These are phyloP conservation scores for Kwoniella dejecticola DNA, from an alignment of 768 basidiomycete genomes.

Conservation along the genomic window DNA sequence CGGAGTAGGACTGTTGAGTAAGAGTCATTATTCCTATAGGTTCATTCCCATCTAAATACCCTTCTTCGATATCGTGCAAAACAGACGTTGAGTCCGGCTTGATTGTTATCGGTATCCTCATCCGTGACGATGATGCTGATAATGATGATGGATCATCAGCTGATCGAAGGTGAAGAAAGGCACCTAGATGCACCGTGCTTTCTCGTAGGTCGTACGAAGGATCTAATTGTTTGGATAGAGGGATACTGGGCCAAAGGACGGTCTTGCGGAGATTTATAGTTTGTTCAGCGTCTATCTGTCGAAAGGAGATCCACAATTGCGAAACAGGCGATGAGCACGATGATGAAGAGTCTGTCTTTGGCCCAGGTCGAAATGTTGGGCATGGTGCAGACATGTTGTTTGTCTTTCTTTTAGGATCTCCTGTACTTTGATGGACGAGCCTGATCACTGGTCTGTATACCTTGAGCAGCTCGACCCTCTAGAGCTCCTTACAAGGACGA, in stretches of 20 bases:
- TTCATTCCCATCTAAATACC: not conserved
- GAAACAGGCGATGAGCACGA: too few relatives aligned
- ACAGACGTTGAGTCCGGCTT: not conserved
- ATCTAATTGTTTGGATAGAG: constrained; percentile 14
- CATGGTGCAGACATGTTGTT: too few relatives aligned
- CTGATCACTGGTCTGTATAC: too few relatives aligned
- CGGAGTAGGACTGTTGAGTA: constrained; percentile 13
- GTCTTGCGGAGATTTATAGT: constrained; percentile 23
- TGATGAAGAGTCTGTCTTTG: too few relatives aligned
- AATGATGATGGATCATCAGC: not conserved
- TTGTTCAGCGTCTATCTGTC: constrained; percentile 8
- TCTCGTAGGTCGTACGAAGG: constrained; percentile 20
- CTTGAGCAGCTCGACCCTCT: too few relatives aligned
- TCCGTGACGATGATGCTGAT: too few relatives aligned
- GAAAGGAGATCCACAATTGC: constrained; percentile 4
- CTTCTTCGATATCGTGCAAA: not conserved
- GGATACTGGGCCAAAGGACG: constrained; percentile 33
- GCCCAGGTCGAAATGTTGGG: too few relatives aligned
- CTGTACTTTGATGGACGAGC: too few relatives aligned
- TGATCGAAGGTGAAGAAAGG: constrained; percentile 15
- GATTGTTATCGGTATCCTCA: too few relatives aligned
- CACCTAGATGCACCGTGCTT: constrained; percentile 33
- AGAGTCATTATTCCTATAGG: constrained; percentile 30
- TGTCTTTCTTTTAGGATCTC: too few relatives aligned
- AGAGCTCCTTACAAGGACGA: too few relatives aligned